Evolutionary conservation across 2,329 filamentous ascomycete species (phyloP).

Genomic region (Drechslerella coelobrocha): DNA sequence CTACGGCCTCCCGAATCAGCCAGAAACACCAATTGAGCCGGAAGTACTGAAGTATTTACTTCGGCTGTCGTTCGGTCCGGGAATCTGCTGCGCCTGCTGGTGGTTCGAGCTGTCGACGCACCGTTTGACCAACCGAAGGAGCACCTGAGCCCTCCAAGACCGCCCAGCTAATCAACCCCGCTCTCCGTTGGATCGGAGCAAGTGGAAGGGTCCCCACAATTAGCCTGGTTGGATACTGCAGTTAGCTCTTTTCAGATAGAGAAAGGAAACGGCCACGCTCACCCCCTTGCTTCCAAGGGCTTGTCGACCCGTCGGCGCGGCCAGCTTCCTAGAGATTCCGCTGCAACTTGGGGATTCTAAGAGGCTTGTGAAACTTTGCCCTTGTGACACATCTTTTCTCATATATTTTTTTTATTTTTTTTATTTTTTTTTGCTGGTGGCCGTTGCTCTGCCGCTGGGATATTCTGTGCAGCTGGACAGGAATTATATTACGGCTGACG

Average conservation of each 20-base stretch:
- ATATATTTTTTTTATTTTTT: not conserved
- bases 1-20: conserved; percentile 3
- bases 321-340: too few relatives aligned
- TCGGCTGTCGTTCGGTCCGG: not conserved
- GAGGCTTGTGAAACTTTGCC: conserved; percentile 25
- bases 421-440: not conserved
- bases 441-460: not conserved
- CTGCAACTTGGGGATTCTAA: not conserved
- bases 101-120: conserved; percentile 7
- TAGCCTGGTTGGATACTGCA: conserved; percentile 26
- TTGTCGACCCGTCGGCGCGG: conserved; percentile 14
- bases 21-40: conserved; percentile 31
- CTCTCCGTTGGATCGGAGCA: conserved; percentile 36
- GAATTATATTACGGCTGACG: conserved; percentile 34
- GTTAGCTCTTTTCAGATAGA: conserved; percentile 17
- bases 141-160: conserved; percentile 21
- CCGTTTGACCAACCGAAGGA: conserved; percentile 34
- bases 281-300: conserved; percentile 28
- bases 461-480: too few relatives aligned
- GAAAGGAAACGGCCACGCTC: conserved; percentile 5
- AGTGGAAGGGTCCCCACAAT: conserved; percentile 33
- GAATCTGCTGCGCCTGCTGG: conserved; percentile 15
- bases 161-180: conserved; percentile 13
- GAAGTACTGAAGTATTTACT: not conserved
- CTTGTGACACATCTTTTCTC: conserved; percentile 35